Evolutionary conservation across 2,329 filamentous ascomycete genomes (phyloP).

Genomic region (Incumbomyces lentus): DNA sequence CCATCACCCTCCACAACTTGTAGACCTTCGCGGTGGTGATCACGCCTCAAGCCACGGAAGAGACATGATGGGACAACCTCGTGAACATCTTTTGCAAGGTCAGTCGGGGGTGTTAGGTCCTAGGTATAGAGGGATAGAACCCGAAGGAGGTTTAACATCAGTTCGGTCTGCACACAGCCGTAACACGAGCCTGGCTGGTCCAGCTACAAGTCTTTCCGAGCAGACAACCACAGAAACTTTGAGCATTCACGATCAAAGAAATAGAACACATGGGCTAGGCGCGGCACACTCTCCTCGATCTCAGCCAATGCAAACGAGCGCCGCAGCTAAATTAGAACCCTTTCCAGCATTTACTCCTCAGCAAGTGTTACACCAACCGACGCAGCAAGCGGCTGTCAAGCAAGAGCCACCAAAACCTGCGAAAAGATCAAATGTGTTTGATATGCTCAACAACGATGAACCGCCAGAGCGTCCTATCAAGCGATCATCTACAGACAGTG

Average conservation of each 20-base stretch:
- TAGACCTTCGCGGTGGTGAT: conserved; percentile 9
- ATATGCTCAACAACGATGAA: conserved; percentile 39
- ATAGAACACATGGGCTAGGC: not conserved
- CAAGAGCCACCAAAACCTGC: conserved; percentile 22
- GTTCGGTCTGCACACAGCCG: not conserved
- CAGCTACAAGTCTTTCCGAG: not conserved
- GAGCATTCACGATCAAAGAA: not conserved
- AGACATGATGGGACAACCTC: conserved; percentile 6
- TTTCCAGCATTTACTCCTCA: conserved; percentile 2
- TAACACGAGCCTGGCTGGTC: not conserved
- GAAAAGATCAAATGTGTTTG: conserved; percentile 42
- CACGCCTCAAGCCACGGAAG: conserved; percentile 6
- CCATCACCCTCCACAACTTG: conserved; percentile 12
- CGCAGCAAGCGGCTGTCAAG: conserved; percentile 10
- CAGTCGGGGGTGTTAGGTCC: not conserved
- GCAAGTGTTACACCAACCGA: conserved; percentile 6
- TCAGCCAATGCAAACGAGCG: conserved; percentile 4
- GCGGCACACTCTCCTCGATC: not conserved
- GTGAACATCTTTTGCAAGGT: conserved; percentile 5
- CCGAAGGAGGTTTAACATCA: conserved; percentile 1
- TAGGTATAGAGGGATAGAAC: conserved; percentile 5
- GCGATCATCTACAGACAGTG: conserved; percentile 15
- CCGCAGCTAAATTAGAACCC: not conserved
- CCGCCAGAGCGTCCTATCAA: conserved; percentile 31
- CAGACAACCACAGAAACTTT: not conserved